Evolutionary conservation across 1,139 yeast genomes (phyloP), one percentile per base, ranked within the genome.

Genomic region (Suhomyces kunorum): DNA sequence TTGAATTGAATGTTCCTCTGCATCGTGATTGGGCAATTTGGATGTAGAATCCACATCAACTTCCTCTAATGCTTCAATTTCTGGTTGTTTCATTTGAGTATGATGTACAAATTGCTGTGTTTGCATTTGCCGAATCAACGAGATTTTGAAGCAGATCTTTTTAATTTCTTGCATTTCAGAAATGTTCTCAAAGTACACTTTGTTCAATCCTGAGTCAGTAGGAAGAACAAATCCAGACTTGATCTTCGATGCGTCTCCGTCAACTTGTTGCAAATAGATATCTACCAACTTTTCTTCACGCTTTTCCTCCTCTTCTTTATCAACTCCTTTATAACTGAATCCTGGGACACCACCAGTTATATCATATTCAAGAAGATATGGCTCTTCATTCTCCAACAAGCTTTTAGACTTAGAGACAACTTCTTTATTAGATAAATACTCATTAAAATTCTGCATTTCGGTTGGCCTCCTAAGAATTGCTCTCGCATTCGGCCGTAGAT

Each of bases 101-200:
- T 82, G 83, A 58, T 86, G 94, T 42, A 86, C 72, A 63, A 81
- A 81, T 46, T 80, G 84, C 46, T 82, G 87, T 19, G 89, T 90
- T 56, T 92, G 96, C 88, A 92, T 83, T 60, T 87, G 95, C 45
- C 96, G 74, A 45, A 94, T 86, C 38, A 90, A 68, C 3, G 95
- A 83, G 22, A 94, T 87, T 59, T 90, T 90, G 64, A 88, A 87
- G 59, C 98, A 90, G 4, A 87, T 74, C 54, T 82, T 85, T 41
- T 98, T 71, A 26, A 94, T 87, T 52, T 87, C 89, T 64, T 90
- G 97, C 72, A 92, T 87, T 50, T 84, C 79, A 4, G 73, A 66
- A 36, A 94, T 82, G 51, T 89, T 92, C 13, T 76, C 75, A 48
- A 77, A 71, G 44, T 87, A 70, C 11, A 80, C 67, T 11, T 76